Conservation (phyloP, 2,329 filamentous ascomycete genomes). For the Monilinia polystroma region DNA sequence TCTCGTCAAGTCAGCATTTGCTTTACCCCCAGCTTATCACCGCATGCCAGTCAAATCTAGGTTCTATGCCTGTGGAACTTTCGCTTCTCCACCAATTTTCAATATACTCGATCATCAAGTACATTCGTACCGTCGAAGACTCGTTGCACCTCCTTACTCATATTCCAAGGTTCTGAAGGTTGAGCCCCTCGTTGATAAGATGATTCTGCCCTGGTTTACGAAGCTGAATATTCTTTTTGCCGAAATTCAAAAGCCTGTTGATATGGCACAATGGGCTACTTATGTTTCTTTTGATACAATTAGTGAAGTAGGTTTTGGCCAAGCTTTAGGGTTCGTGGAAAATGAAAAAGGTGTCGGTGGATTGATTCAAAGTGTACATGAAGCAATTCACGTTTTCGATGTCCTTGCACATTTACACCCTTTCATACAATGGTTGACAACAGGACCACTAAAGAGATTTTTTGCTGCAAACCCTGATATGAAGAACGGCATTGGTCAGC, state of each 20-base stretch:
- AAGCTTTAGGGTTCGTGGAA: conserved; percentile 55
- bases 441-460: conserved; percentile 47
- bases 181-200: conserved; percentile 54
- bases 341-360: conserved; percentile 52
- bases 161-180: conserved; percentile 58
- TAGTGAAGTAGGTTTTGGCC: conserved; percentile 55
- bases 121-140: conserved; percentile 54
- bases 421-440: conserved; percentile 54
- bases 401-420: conserved; percentile 50
- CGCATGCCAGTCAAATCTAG: conserved; percentile 56
- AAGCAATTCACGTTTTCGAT: conserved; percentile 30
- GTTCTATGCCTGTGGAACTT: conserved; percentile 59
- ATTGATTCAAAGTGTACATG: conserved; percentile 55
- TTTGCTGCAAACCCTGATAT: conserved; percentile 14
- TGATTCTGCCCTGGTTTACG: conserved; percentile 51
- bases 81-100: conserved; percentile 56
- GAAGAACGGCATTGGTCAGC: conserved; percentile 16
- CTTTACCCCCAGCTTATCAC: conserved; percentile 56
- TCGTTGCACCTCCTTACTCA: conserved; percentile 52
- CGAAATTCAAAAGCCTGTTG: conserved; percentile 46
- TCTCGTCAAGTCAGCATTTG: conserved; percentile 52
- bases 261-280: conserved; percentile 56
- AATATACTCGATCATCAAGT: conserved; percentile 54
- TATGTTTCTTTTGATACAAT: conserved; percentile 54
- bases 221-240: conserved; percentile 49